A percentile compares a stretch with the other conserved stretches of the same genome.
Conservation (phyloP, 257 asterid genomes). For the Gardenia jasminoides region DNA sequence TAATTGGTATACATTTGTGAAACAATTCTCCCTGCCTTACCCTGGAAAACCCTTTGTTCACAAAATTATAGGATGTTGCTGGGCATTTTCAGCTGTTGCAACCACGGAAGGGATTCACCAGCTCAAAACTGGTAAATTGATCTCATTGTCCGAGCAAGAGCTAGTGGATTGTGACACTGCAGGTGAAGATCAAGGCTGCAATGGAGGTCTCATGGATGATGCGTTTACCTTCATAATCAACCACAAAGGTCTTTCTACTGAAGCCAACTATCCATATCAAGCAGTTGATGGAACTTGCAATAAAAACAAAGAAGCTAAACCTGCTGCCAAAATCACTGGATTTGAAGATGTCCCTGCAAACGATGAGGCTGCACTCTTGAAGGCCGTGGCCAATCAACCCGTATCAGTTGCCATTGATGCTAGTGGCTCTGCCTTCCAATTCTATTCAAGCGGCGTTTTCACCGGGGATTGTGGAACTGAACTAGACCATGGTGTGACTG, state of each 20-base stretch:
- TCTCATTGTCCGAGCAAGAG: slow-evolving; percentile 8
- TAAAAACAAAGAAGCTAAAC: slow-evolving; percentile 13
- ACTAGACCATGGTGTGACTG: slow-evolving; percentile 33
- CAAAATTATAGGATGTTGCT: slow-evolving; percentile 13
- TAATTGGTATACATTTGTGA: too few species aligned
- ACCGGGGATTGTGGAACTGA: slow-evolving; percentile 35
- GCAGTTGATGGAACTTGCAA: slow-evolving; percentile 31
- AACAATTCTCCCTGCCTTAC: too few species aligned
- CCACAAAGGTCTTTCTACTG: slow-evolving; percentile 11
- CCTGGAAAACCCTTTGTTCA: not conserved
- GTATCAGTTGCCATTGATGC: slow-evolving; percentile 43
- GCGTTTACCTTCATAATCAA: slow-evolving; percentile 3
- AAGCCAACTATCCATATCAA: slow-evolving; percentile 31
- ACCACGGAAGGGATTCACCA: slow-evolving; percentile 14
- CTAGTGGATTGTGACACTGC: slow-evolving; percentile 17
- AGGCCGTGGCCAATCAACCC: slow-evolving; percentile 41
- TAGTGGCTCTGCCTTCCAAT: slow-evolving; percentile 26
- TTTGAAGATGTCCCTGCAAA: slow-evolving; percentile 31
- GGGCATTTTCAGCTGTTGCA: slow-evolving; percentile 24
- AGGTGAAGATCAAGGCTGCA: slow-evolving; percentile 5
- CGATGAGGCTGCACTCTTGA: slow-evolving; percentile 26
- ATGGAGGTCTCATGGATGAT: slow-evolving; percentile 10
- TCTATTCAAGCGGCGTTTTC: slow-evolving; percentile 36
- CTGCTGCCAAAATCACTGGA: slow-evolving; percentile 29
- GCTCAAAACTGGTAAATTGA: not conserved